Percentiles rank a stretch among this genome's conserved stretches.
These are phyloP conservation scores for Edaphochlamys debaryana DNA, from an alignment of 139 green algal species.

Conservation along the genomic window DNA sequence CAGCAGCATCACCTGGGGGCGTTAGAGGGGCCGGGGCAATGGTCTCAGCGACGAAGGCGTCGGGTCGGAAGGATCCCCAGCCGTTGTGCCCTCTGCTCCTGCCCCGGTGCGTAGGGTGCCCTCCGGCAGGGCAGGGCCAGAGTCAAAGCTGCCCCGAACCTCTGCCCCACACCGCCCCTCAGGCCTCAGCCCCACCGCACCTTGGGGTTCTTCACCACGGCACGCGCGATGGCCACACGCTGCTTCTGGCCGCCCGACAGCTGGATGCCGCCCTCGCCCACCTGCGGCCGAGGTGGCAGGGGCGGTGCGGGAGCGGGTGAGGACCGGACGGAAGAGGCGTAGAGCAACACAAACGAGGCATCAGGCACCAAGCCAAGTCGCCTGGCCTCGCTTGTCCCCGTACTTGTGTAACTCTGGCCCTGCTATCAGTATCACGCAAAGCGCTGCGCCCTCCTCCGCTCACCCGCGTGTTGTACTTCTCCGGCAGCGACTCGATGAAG, in stretches of 20 bases:
- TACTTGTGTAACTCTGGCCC: not conserved
- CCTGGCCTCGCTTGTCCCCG: not conserved
- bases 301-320: too few relatives aligned
- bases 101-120: too few relatives aligned
- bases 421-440: not conserved
- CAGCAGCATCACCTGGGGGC: constrained; percentile 46
- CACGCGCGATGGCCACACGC: constrained; percentile 83
- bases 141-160: too few relatives aligned
- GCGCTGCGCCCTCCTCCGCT: not conserved
- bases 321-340: too few relatives aligned
- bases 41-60: too few relatives aligned
- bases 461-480: constrained; percentile 63
- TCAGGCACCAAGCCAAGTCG: not conserved
- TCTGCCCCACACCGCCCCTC: too few relatives aligned
- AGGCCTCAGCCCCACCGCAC: not conserved
- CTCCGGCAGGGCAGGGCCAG: too few relatives aligned
- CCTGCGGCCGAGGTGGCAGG: too few relatives aligned
- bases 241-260: constrained; percentile 81
- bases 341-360: too few relatives aligned
- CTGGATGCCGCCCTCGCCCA: constrained; percentile 68
- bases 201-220: constrained; percentile 65
- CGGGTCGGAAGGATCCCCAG: too few relatives aligned
- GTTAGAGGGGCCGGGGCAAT: not conserved
- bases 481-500: constrained; percentile 82
- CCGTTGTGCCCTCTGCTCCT: too few relatives aligned